Evolutionary conservation across 2,329 filamentous ascomycete genomes (phyloP), one percentile per base, ranked within the genome.

Genomic region (Amesomyces nigricolor): DNA sequence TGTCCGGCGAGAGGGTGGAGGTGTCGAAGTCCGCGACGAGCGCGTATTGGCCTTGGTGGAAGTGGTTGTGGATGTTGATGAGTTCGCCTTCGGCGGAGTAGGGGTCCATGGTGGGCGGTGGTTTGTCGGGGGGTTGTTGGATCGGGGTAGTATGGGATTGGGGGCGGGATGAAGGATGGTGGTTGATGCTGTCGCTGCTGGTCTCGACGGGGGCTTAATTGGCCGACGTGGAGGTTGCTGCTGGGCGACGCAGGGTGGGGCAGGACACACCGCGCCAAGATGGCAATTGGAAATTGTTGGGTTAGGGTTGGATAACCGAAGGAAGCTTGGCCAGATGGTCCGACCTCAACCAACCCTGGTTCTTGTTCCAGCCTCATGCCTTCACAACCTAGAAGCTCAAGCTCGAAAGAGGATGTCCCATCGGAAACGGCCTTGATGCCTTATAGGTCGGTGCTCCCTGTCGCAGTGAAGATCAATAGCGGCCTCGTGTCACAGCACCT

Each of bases 21-120:
- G 85, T 87, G 72, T 95, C 87, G 74, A 91, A 95, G 75, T 94
- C 87, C 72, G 95, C 73, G 61, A 95, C 91, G 68, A 86, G 79
- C 68, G 89, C 81, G 79, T 89, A 96, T 77, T 95, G 91, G 68
- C 89, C 91, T 71, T 86, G 82, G 71, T 86, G 80, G 74, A 87
- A 87, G 73, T 82, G 72, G 72, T 82, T 86, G 75, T 86, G 82
- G 62, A 87, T 80, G 73, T 85, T 87, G 70, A 87, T 80, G 65
- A 88, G 74, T 75, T 88, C 85, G 73, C 83, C 83, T 72, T 87
- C 84, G 61, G 83, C 78, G 47, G 83, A 86, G 71, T 85, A 88
- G 62, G 83, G 83, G 70, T 87, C 84, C 84, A 87, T 87, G 44
- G 54, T 62, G 54, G 22, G 4, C 19, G 10, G 14, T 32, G 3